Percentiles rank a stretch among this genome's conserved stretches.
These are phyloP conservation scores for Ustulina deusta DNA, from an alignment of 2,329 filamentous ascomycete species.

Conservation along the genomic window DNA sequence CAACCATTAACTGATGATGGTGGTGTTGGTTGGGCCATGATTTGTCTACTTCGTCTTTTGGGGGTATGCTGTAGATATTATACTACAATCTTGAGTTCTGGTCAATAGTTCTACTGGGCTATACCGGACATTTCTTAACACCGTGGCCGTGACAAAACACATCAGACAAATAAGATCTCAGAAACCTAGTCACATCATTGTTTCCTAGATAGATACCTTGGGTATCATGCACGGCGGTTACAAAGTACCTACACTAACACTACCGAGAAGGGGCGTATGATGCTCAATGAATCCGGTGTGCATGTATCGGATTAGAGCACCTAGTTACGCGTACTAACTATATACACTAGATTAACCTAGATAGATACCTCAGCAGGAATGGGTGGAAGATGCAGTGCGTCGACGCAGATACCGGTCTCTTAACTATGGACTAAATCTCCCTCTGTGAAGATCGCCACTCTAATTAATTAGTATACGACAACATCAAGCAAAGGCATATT, in stretches of 20 bases:
- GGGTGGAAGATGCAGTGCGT: background rate
- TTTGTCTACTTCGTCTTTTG: background rate
- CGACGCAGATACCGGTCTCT: background rate
- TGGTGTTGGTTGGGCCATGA: slow-evolving; percentile 18
- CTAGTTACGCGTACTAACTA: slow-evolving; percentile 13
- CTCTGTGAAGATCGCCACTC: slow-evolving; percentile 3
- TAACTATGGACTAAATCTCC: background rate
- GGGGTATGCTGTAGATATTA: background rate
- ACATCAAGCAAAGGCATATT: background rate
- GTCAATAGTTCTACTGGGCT: background rate
- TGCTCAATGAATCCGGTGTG: background rate
- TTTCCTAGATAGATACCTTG: background rate
- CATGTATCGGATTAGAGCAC: background rate
- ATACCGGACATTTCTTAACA: background rate
- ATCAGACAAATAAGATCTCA: background rate
- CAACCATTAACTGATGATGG: slow-evolving; percentile 41
- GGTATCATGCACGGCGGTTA: background rate
- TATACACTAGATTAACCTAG: slow-evolving; percentile 6
- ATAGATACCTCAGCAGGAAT: background rate
- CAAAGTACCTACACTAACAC: background rate
- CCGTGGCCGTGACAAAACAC: background rate
- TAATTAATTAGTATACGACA: background rate
- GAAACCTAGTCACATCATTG: background rate
- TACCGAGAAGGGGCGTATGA: background rate
- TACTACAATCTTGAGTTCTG: background rate